These are phyloP conservation scores for Helenozyma rhizophorensis DNA, from an alignment of 805 yeast genomes.

Conservation along the genomic window DNA sequence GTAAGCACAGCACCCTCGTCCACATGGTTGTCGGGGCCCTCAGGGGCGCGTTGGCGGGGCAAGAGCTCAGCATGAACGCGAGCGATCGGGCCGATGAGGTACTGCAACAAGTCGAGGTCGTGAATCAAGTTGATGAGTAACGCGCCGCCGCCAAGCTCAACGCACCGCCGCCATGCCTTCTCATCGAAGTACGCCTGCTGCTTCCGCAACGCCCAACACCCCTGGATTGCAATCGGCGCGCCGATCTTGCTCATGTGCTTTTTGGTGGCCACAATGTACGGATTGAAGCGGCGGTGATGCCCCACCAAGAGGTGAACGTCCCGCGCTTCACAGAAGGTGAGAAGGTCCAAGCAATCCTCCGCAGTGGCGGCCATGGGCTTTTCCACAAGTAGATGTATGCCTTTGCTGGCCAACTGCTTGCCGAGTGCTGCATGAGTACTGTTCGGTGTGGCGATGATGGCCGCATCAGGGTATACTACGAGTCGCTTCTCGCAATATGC, in stretches of 20 bases:
- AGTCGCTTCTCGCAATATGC: conserved; percentile 13
- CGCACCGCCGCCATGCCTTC: conserved; percentile 37
- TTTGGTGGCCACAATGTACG: conserved; percentile 36
- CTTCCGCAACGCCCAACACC: conserved; percentile 37
- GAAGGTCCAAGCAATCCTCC: conserved; percentile 30
- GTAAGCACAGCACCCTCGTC: conserved; percentile 43
- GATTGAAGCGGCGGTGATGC: conserved; percentile 41
- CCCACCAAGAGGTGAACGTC: conserved; percentile 35
- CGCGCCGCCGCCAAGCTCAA: conserved; percentile 35
- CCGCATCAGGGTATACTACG: conserved; percentile 33
- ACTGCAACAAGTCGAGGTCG: conserved; percentile 39
- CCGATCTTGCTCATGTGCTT: conserved; percentile 29
- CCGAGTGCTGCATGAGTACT: conserved; percentile 35
- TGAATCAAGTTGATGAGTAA: conserved; percentile 38
- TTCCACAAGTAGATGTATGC: conserved; percentile 36
- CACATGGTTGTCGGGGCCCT: conserved; percentile 19
- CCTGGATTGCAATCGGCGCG: conserved; percentile 33
- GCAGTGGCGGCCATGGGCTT: conserved; percentile 37
- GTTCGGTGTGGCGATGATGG: conserved; percentile 40
- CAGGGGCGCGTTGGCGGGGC: conserved; percentile 24
- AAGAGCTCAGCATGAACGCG: conserved; percentile 37
- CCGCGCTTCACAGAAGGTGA: conserved; percentile 19
- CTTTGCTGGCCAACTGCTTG: conserved; percentile 28
- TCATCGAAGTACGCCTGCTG: conserved; percentile 30
- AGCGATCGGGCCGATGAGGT: conserved; percentile 36